Evolutionary conservation across 2,329 filamentous ascomycete species (phyloP), one percentile per base, ranked within the genome.

Genomic region (Aquanectria penicillioides): DNA sequence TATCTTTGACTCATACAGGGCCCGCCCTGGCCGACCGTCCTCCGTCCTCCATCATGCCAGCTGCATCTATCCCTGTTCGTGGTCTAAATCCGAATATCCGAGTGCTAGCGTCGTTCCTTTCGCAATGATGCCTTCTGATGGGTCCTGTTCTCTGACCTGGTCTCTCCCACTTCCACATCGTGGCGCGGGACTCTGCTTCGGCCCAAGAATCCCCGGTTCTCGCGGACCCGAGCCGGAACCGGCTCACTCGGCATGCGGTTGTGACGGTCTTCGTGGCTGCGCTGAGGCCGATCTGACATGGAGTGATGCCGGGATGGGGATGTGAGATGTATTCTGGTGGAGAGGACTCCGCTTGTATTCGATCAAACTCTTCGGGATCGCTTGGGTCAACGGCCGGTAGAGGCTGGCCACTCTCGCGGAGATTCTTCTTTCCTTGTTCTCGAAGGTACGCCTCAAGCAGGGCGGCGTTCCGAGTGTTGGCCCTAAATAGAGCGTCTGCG

Each of bases 401-500:
- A 10, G 81, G 77, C 23, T 78, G 71, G 17, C 83, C 83, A 46
- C 75, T 80, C 43, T 76, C 71, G 34, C 78, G 77, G 10, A 87
- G 71, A 41, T 82, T 82, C 63, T 83, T 83, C 68, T 85, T 84
- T 58, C 91, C 90, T 71, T 89, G 87, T 63, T 88, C 80, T 38
- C 91, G 85, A 51, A 95, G 81, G 65, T 89, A 82, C 41, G 86
- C 78, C 71, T 92, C 90, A 13, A 92, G 79, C 2, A 92, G 74
- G 29, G 89, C 83, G 5, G 90, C 87, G 67, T 94, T 95, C 68
- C 87, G 87, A 17, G 89, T 92, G 70, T 94, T 95, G 71, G 88
- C 89, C 60, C 90, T 88, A 77, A 89, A 89, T 3, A 86, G 74
- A 6, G 90, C 89, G 69, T 95, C 92, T 33, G 83, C 84, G 3